Evolutionary conservation across 495 filamentous ascomycete genomes (phyloP), one percentile per base, ranked within the genome.

Genomic region (Amniculicola lignicola): DNA sequence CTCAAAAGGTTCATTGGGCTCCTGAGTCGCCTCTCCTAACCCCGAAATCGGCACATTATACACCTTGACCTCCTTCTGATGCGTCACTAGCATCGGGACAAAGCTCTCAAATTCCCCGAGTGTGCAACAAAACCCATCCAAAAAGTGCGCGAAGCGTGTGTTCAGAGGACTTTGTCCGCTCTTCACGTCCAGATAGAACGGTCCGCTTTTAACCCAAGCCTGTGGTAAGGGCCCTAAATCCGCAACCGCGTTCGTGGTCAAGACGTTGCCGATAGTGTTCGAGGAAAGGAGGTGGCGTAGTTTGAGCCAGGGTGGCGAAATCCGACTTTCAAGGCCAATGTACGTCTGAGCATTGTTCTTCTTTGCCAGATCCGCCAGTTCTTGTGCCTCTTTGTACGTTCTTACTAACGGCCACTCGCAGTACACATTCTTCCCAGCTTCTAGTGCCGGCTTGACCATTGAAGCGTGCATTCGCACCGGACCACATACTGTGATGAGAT

Each of bases 391-490:
- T 18, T 24, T 16, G 5, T 40, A 14, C 29, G 25, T 53, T 9
- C 15, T 14, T 12, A n/a, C 35, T 4, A 61, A 31, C 10, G 54
- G 54, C 59, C 54, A 62, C 23, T 60, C 57, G 16, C 22, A 15
- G 35, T 22, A 23, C 3, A 60, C 55, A 18, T 46, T 1, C 27
- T 54, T 60, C 0, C 57, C 40, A 2, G 47, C 47, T 38, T 48
- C 19, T 4, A 63, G 36, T 10, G 29, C 35, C 4, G 40, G 46
- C 12, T 9, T 14, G 28, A 50, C 37, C 11, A 29, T 6, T 1
- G 2, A 22, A 29, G 38, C 19, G 56, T 60, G 60, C 1, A 4
- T 28, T 4, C 28, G 9, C 2, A 60, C 60, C 4, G 23, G 15
- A 3, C 40, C 41, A 31, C 4, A 12, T 11, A 24, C 15, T 38